Conservation (phyloP, 2,329 filamentous ascomycete genomes). For the Fusarium sp. region DNA sequence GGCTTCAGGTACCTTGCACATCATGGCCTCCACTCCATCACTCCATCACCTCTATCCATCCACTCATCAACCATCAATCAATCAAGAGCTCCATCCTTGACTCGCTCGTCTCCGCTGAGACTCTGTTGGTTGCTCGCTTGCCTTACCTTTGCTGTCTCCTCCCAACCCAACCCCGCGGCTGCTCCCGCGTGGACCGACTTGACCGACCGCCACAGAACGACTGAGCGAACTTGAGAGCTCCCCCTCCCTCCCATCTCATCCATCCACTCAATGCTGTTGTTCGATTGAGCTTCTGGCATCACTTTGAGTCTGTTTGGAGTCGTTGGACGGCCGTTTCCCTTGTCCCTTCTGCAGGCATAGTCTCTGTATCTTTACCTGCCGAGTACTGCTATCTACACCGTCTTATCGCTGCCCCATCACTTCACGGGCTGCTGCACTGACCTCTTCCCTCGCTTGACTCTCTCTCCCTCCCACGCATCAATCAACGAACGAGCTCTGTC, state of each 20-base stretch:
- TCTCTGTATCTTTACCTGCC: conserved; percentile 10
- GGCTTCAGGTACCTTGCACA: conserved; percentile 15
- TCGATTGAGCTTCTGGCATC: conserved; percentile 6
- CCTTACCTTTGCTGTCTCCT: neutral
- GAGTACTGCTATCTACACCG: neutral
- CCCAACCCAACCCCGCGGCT: conserved; percentile 26
- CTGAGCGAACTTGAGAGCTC: conserved; percentile 19
- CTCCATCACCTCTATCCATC: conserved; percentile 13
- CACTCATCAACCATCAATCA: conserved; percentile 3
- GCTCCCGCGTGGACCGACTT: conserved; percentile 37
- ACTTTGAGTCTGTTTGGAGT: neutral
- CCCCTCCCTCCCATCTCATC: neutral
- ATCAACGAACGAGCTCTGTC: neutral
- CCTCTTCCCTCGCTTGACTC: conserved; percentile 8
- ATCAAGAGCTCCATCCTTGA: conserved; percentile 1
- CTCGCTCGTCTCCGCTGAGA: neutral
- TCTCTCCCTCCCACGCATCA: neutral
- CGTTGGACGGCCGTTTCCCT: conserved; percentile 1
- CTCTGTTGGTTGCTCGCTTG: neutral
- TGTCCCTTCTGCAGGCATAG: conserved; percentile 2
- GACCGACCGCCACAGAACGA: conserved; percentile 35
- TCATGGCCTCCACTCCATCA: neutral
- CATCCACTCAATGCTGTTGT: conserved; percentile 2
- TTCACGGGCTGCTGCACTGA: neutral
- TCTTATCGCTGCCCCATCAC: neutral